These are phyloP conservation scores for Phytophthora chlamydospora DNA, from an alignment of 352 stramenopile species.

Conservation along the genomic window DNA sequence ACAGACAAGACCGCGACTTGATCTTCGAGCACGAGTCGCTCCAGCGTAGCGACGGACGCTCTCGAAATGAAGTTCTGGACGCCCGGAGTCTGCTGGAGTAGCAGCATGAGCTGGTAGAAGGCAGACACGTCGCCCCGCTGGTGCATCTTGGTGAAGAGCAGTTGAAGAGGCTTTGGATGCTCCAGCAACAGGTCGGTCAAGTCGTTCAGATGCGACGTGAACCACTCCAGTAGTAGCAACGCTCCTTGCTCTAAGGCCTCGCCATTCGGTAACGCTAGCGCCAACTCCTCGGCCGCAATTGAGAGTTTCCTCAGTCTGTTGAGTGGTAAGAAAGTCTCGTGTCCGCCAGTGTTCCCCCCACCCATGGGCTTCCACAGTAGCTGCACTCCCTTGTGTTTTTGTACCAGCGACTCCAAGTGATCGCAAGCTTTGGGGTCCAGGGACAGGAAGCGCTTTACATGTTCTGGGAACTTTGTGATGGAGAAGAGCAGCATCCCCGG, in stretches of 20 bases:
- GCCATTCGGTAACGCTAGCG: constrained; percentile 10
- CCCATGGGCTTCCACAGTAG: constrained; percentile 55
- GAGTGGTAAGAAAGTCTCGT: constrained; percentile 12
- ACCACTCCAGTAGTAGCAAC: constrained; percentile 62
- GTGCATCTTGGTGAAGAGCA: constrained; percentile 74
- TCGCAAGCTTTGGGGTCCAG: constrained; percentile 65
- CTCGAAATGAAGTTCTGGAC: constrained; percentile 68
- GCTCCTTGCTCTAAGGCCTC: constrained; percentile 27
- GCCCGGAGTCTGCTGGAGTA: constrained; percentile 59
- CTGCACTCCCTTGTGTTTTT: constrained; percentile 62
- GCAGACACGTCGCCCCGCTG: constrained; percentile 46
- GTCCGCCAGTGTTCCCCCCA: constrained; percentile 2
- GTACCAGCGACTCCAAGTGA: constrained; percentile 52
- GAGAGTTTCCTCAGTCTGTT: constrained; percentile 17
- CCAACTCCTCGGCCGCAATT: constrained; percentile 23
- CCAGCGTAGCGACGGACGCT: constrained; percentile 53
- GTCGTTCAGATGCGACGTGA: constrained; percentile 56
- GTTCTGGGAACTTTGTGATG: constrained; percentile 69
- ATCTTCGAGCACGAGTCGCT: constrained; percentile 68
- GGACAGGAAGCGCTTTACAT: constrained; percentile 72
- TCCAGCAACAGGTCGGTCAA: constrained; percentile 59
- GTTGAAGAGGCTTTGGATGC: constrained; percentile 59
- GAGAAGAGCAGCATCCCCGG: constrained; percentile 73
- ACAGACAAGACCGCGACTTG: constrained; percentile 51
- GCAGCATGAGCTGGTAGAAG: constrained; percentile 73